Evolutionary conservation across 2,329 filamentous ascomycete species (phyloP), one percentile per base, ranked within the genome.

Genomic region (Grosmannia serpens): DNA sequence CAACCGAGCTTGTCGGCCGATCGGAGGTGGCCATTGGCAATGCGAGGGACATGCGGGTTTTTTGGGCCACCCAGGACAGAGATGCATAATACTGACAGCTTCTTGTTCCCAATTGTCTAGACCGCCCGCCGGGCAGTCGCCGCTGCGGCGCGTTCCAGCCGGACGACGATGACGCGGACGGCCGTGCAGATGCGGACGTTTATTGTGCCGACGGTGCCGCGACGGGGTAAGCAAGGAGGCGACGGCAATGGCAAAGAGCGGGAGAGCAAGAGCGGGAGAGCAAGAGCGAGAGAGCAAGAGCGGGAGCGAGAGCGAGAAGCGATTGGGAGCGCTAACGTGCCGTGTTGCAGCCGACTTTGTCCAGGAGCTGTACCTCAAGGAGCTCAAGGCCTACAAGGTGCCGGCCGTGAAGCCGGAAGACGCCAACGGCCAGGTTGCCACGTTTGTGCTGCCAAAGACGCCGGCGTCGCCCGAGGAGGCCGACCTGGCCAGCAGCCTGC

Each of bases 351-450:
- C 89, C 84, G 94, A 99, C 75, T 85, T 96, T 70, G 89, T 99
- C 68, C 94, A 97, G 78, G 92, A 97, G 73, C 84, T 99, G 71
- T 99, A 99, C 82, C 85, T 99, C 68, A 88, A 87, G 75, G 91
- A 97, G 77, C 85, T 99, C 72, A 94, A 92, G 79, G 84, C 85
- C 76, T 97, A 96, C 87, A 97, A 97, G 84, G 79, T 86, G 64
- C 79, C 88, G 59, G 79, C 84, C 66, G 73, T 92, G 77, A 96
- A 96, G 82, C 81, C 90, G 64, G 83, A 84, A 68, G 94, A 97
- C 71, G 80, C 91, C 71, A 87, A 92, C 67, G 91, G 89, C 71
- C 88, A 95, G 68, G 94, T 97, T 68, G 88, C 94, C 74, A 89
- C 85, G 73, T 99, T 97, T 81, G 71, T 72, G 70, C 72, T 86